phyloP scores from a whole-genome alignment of 2,329 filamentous ascomycete species.

The Bipolaris bicolor region DNA sequence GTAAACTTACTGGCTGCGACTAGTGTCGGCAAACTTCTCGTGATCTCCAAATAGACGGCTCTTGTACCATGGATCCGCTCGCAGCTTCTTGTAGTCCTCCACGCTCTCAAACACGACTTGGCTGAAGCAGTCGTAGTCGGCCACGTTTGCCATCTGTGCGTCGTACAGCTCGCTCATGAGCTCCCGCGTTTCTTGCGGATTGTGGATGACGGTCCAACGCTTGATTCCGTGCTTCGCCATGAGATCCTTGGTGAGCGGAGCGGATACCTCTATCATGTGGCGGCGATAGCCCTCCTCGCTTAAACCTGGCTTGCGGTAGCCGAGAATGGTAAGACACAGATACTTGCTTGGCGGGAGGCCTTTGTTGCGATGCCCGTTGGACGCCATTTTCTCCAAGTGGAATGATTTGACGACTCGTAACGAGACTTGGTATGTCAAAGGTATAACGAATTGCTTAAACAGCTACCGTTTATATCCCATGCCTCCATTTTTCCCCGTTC shows the following conservation, averaged over 20 bases:
- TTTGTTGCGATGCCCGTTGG: background rate
- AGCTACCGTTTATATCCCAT: background rate
- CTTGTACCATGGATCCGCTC: slow-evolving; percentile 58
- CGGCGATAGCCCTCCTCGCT: slow-evolving; percentile 56
- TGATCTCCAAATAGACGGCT: slow-evolving; percentile 54
- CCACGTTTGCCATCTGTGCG: slow-evolving; percentile 56
- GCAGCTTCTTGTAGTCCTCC: slow-evolving; percentile 57
- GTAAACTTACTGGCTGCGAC: slow-evolving; percentile 47
- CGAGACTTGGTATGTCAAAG: background rate
- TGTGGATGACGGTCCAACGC: slow-evolving; percentile 57
- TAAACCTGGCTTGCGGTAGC: slow-evolving; percentile 57
- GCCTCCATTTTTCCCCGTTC: background rate
- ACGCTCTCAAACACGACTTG: slow-evolving; percentile 56
- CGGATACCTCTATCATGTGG: slow-evolving; percentile 57
- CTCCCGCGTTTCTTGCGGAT: slow-evolving; percentile 41
- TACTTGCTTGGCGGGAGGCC: slow-evolving; percentile 13
- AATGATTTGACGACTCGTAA: background rate
- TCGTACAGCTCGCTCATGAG: slow-evolving; percentile 52
- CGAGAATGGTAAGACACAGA: slow-evolving; percentile 58
- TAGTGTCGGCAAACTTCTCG: slow-evolving; percentile 59
- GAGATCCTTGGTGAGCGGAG: slow-evolving; percentile 55
- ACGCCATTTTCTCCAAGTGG: background rate
- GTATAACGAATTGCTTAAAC: background rate
- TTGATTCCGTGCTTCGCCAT: slow-evolving; percentile 59
- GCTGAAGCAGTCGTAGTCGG: slow-evolving; percentile 59